phyloP scores from a whole-genome alignment of 164 flowering plant genomes.

The Stephania cephalantha region DNA sequence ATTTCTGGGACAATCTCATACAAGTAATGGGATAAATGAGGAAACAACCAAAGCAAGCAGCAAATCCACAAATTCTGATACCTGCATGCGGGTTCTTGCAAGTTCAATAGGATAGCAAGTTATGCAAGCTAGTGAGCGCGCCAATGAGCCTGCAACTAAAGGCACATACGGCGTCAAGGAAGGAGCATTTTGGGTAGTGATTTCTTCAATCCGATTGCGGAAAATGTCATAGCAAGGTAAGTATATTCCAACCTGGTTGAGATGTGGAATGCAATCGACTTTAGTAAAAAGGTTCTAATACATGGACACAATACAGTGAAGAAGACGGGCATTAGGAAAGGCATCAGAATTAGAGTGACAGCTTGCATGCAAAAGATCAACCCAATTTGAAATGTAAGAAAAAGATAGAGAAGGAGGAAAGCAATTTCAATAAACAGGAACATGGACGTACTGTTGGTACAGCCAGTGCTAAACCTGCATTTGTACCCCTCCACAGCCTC shows the following conservation, averaged over 20 bases:
- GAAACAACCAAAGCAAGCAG: neutral
- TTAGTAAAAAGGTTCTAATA: neutral
- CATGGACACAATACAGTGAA: too few species aligned
- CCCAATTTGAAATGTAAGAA: neutral
- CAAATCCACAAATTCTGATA: constrained; percentile 14
- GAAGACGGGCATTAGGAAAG: too few species aligned
- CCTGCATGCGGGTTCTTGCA: constrained; percentile 99
- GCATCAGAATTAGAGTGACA: neutral
- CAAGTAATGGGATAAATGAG: neutral
- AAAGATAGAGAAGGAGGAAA: neutral
- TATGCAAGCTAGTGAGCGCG: constrained; percentile 86
- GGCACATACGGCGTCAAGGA: constrained; percentile 73
- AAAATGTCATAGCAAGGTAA: constrained; percentile 88
- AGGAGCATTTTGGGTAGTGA: constrained; percentile 47
- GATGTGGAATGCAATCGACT: constrained; percentile 5
- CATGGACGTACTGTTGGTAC: constrained; percentile 73
- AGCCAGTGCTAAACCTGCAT: constrained; percentile 90
- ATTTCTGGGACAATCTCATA: neutral
- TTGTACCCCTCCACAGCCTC: constrained; percentile 95
- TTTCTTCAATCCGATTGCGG: constrained; percentile 65
- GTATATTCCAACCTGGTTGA: constrained; percentile 82
- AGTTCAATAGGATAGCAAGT: constrained; percentile 90
- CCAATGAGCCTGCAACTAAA: constrained; percentile 76
- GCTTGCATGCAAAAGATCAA: too few species aligned
- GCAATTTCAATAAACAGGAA: neutral